These are phyloP conservation scores for Flaveria floridana DNA, from an alignment of 140 eudicot species.

Conservation along the genomic window DNA sequence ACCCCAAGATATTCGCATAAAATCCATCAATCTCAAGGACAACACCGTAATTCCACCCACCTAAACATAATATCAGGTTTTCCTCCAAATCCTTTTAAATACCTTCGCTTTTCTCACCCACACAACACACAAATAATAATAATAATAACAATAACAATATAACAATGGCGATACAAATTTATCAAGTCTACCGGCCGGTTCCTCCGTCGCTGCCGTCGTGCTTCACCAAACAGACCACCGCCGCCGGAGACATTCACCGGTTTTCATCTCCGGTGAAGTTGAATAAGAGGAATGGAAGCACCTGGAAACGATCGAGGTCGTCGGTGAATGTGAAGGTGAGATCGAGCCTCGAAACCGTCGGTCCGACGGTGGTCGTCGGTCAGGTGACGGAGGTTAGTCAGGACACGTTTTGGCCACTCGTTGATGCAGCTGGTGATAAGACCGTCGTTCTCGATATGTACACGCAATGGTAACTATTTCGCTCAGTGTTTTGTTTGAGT, in stretches of 20 bases:
- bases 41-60: no score
- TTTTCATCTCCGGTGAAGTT: slow-evolving; percentile 5
- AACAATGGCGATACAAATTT: slow-evolving; percentile 32
- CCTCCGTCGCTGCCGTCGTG: slow-evolving; percentile 5
- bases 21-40: no score
- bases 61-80: no score
- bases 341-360: slow-evolving; percentile 48
- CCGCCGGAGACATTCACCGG: slow-evolving; percentile 23
- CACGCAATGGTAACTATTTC: slow-evolving; percentile 67
- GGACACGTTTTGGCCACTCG: slow-evolving; percentile 95
- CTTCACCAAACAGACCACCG: not conserved
- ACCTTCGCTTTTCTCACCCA: not conserved
- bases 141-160: no score
- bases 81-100: not conserved
- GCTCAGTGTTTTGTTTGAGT: not conserved
- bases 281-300: slow-evolving; percentile 21
- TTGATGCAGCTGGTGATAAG: slow-evolving; percentile 75
- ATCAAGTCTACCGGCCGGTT: slow-evolving; percentile 23
- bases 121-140: not conserved
- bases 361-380: slow-evolving; percentile 51
- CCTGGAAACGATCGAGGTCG: slow-evolving; percentile 11
- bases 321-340: slow-evolving; percentile 39
- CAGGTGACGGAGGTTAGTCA: slow-evolving; percentile 68
- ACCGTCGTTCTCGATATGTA: slow-evolving; percentile 84
- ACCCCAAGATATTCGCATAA: not conserved